Evolutionary conservation across 2,329 filamentous ascomycete genomes (phyloP).

Genomic region (Monilinia laxa): DNA sequence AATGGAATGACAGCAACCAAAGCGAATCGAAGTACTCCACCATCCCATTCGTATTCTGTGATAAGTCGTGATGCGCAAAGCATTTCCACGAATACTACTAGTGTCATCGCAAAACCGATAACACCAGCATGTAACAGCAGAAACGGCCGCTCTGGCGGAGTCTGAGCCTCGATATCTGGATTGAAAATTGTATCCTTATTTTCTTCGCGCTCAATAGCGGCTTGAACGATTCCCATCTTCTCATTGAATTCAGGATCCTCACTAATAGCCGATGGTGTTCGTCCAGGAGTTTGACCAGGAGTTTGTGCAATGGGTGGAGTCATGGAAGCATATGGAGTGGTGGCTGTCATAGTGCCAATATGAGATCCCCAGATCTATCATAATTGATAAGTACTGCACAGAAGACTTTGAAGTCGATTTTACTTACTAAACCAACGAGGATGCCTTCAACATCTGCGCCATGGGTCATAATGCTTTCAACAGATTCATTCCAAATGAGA

Average conservation of each 20-base stretch:
- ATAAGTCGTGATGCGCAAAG: constrained; percentile 29
- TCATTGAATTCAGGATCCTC: constrained; percentile 25
- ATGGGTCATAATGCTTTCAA: constrained; percentile 30
- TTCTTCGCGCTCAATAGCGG: constrained; percentile 30
- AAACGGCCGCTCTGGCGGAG: constrained; percentile 27
- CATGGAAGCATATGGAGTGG: constrained; percentile 26
- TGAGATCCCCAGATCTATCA: constrained; percentile 32
- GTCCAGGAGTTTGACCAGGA: constrained; percentile 15
- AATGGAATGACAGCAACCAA: constrained; percentile 28
- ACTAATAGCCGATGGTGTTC: constrained; percentile 23
- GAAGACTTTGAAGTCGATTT: no score
- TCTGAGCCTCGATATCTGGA: constrained; percentile 26
- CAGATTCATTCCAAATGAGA: constrained; percentile 32
- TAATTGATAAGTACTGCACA: not conserved
- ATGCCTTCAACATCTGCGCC: constrained; percentile 30
- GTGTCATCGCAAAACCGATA: constrained; percentile 28
- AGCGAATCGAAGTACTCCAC: constrained; percentile 28
- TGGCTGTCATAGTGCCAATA: constrained; percentile 28
- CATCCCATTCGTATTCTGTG: constrained; percentile 30
- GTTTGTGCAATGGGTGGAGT: constrained; percentile 22
- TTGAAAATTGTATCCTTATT: constrained; percentile 28
- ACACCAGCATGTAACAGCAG: constrained; percentile 29
- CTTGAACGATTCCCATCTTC: constrained; percentile 28
- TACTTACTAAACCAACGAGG: constrained; percentile 29
- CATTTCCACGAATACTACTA: constrained; percentile 32